phyloP scores from a whole-genome alignment of 805 yeast genomes.

The Candida bentonensis region DNA sequence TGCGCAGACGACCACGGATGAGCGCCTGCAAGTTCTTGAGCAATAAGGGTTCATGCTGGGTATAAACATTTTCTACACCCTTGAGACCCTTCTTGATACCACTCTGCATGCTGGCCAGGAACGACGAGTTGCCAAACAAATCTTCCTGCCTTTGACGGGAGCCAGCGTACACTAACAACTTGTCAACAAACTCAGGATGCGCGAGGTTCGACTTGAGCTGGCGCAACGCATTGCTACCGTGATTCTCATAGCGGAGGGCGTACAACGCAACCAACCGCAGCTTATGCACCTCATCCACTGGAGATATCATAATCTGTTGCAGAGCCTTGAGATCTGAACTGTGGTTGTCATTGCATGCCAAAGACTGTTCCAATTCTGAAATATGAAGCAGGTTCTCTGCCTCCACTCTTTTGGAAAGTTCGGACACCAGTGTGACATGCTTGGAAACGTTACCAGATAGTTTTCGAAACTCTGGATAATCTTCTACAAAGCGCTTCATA shows the following conservation, averaged over 20 bases:
- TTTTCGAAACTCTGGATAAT: conserved; percentile 86
- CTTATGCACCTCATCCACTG: conserved; percentile 37
- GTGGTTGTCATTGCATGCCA: conserved; percentile 54
- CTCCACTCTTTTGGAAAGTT: conserved; percentile 63
- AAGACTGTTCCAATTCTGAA: conserved; percentile 79
- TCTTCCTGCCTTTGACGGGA: conserved; percentile 29
- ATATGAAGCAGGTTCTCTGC: conserved; percentile 56
- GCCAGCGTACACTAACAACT: conserved; percentile 34
- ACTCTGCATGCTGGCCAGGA: conserved; percentile 27
- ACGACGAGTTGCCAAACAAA: conserved; percentile 22
- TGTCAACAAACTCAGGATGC: conserved; percentile 22
- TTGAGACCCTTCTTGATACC: conserved; percentile 27
- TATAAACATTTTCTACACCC: conserved; percentile 46
- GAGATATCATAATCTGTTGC: conserved; percentile 34
- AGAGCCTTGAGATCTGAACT: conserved; percentile 41
- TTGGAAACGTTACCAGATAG: conserved; percentile 79
- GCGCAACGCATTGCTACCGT: conserved; percentile 30
- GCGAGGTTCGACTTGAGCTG: conserved; percentile 27
- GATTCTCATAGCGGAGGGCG: conserved; percentile 52
- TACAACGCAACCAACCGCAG: conserved; percentile 62
- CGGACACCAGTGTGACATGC: conserved; percentile 82
- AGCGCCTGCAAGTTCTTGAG: conserved; percentile 31
- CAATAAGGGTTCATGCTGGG: conserved; percentile 80
- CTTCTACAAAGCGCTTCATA: conserved; percentile 80
- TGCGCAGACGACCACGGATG: conserved; percentile 27